Conservation (phyloP, 2,329 filamentous ascomycete species). For the Colletotrichum endophyticum region DNA sequence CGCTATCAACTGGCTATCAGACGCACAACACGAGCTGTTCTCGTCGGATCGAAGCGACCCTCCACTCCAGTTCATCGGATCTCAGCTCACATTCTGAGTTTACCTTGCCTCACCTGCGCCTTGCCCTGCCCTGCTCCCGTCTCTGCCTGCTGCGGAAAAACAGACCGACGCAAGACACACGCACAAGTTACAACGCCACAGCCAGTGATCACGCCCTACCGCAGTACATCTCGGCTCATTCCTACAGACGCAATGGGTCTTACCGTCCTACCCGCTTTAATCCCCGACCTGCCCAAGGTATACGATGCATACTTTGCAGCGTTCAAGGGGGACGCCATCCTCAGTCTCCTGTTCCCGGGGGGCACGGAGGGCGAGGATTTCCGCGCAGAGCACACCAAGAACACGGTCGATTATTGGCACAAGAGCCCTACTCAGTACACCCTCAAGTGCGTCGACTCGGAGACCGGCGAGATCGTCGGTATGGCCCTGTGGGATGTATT, state of each 20-base stretch:
- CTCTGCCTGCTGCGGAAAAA: background rate
- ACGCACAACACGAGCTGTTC: background rate
- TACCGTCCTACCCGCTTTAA: constrained; percentile 47
- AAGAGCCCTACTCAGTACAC: constrained; percentile 46
- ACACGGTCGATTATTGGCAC: constrained; percentile 44
- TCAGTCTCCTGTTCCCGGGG: constrained; percentile 47
- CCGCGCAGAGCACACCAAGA: constrained; percentile 45
- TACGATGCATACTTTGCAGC: constrained; percentile 54
- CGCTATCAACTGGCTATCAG: background rate
- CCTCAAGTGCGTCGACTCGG: constrained; percentile 50
- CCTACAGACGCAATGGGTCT: constrained; percentile 35
- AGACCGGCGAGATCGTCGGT: constrained; percentile 46
- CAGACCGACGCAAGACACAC: background rate
- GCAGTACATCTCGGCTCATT: background rate
- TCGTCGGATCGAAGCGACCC: background rate
- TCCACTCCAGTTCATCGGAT: background rate
- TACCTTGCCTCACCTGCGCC: background rate
- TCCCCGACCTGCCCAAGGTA: constrained; percentile 48
- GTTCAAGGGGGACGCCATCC: constrained; percentile 44
- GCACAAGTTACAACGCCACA: background rate
- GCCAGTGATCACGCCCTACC: background rate
- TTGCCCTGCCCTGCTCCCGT: background rate
- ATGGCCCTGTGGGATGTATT: constrained; percentile 53
- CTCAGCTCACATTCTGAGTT: background rate
- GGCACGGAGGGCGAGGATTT: constrained; percentile 38